phyloP scores from a whole-genome alignment of 2,329 filamentous ascomycete genomes.

The Trichoderma asperellum region DNA sequence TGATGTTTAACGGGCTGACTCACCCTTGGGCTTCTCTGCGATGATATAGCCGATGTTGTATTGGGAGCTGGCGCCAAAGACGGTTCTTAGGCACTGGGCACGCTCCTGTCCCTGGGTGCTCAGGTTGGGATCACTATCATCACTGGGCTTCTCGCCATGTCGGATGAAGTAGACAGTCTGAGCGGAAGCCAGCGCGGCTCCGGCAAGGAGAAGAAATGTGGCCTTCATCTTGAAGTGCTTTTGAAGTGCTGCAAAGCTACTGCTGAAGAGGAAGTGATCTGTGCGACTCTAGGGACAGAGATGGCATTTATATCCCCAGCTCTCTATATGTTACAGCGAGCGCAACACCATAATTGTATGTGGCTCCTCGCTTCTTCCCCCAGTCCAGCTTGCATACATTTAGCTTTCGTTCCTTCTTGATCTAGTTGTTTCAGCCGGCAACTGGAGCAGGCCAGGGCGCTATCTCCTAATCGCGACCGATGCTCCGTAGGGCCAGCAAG shows the following conservation, averaged over 20 bases:
- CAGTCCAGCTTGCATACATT: neutral
- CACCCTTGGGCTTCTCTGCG: conserved; percentile 56
- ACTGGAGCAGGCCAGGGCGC: conserved; percentile 15
- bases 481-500: neutral
- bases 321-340: neutral
- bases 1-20: conserved; percentile 35
- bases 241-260: neutral
- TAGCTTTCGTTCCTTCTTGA: neutral
- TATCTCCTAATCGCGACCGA: conserved; percentile 18
- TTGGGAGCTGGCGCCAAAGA: conserved; percentile 56
- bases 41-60: conserved; percentile 64
- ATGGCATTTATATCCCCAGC: conserved; percentile 5
- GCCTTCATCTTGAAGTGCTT: conserved; percentile 18
- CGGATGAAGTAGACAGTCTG: conserved; percentile 64
- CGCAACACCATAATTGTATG: neutral
- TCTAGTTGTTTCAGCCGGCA: conserved; percentile 10
- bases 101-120: conserved; percentile 56
- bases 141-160: conserved; percentile 65
- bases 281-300: neutral
- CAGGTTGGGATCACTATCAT: conserved; percentile 51
- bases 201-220: conserved; percentile 3
- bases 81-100: conserved; percentile 60
- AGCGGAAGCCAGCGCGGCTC: conserved; percentile 31
- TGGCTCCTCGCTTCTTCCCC: neutral
- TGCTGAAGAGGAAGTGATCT: neutral